Evolutionary conservation across 148 eudicot genomes (phyloP).

Genomic region (Oxyria digyna): DNA sequence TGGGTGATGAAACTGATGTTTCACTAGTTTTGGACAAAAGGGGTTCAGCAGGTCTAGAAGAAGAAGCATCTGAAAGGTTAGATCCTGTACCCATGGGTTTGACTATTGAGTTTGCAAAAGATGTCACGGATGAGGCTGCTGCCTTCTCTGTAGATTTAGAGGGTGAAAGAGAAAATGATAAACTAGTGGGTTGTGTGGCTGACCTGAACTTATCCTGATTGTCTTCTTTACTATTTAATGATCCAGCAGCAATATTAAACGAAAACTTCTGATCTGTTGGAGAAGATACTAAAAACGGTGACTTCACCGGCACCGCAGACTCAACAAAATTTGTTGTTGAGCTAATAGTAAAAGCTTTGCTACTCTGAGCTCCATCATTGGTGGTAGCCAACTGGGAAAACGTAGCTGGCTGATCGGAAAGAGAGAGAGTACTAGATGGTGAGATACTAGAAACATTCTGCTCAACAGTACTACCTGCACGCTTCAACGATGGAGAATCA

Average conservation of each 20-base stretch:
- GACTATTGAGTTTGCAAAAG: not conserved
- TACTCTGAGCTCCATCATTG: constrained; percentile 15
- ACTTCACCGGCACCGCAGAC: no score
- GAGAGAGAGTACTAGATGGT: constrained; percentile 7
- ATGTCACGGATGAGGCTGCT: not conserved
- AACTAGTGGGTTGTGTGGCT: constrained; percentile 16
- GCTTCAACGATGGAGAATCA: constrained; percentile 14
- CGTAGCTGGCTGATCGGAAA: constrained; percentile 13
- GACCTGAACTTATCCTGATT: not conserved
- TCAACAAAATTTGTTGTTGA: constrained; percentile 16
- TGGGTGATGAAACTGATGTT: constrained; percentile 7
- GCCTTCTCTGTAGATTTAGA: constrained; percentile 3
- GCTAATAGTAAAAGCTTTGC: constrained; percentile 11
- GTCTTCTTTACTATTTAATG: not conserved
- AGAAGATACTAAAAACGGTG: constrained; percentile 18
- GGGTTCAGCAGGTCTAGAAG: not conserved
- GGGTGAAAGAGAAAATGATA: constrained; percentile 14
- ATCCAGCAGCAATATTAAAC: constrained; percentile 11
- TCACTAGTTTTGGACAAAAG: not conserved
- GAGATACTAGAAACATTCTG: constrained; percentile 18
- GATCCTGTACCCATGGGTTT: constrained; percentile 6
- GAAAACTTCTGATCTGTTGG: constrained; percentile 18
- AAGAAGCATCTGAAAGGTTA: not conserved
- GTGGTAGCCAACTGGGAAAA: constrained; percentile 17
- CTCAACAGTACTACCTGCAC: constrained; percentile 17